Evolutionary conservation across 805 yeast species (phyloP).

Genomic region (Ogataea paraovalis): DNA sequence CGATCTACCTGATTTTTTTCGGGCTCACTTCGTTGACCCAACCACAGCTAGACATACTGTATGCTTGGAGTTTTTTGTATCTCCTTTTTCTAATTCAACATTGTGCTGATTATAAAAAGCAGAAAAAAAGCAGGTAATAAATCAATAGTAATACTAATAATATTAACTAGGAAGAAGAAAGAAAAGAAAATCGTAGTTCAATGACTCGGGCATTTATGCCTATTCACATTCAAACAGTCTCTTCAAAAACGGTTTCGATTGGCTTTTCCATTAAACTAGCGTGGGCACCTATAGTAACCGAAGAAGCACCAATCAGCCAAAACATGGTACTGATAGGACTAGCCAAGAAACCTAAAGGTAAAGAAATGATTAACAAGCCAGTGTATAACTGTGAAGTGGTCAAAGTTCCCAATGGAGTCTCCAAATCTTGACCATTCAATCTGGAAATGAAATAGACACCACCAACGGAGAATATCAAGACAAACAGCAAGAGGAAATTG

Average conservation of each 20-base stretch:
- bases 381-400: conserved; percentile 87
- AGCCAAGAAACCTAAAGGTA: conserved; percentile 41
- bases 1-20: too few species aligned
- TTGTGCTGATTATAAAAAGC: too few species aligned
- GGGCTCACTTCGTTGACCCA: too few species aligned
- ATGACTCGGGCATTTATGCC: too few species aligned
- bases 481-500: conserved; percentile 79
- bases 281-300: conserved; percentile 81
- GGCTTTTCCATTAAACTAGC: conserved; percentile 96
- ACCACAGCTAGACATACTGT: too few species aligned
- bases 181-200: neutral
- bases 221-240: conserved; percentile 35
- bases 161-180: neutral
- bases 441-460: conserved; percentile 78
- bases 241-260: conserved; percentile 94
- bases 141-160: neutral
- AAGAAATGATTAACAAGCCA: conserved; percentile 65
- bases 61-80: too few species aligned
- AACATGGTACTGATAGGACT: conserved; percentile 71
- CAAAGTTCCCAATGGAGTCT: conserved; percentile 67
- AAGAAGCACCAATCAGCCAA: conserved; percentile 96
- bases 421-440: conserved; percentile 80
- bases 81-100: too few species aligned
- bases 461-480: conserved; percentile 63
- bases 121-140: neutral